Evolutionary conservation across 2,329 filamentous ascomycete genomes (phyloP).

Genomic region (Nemania sp.): DNA sequence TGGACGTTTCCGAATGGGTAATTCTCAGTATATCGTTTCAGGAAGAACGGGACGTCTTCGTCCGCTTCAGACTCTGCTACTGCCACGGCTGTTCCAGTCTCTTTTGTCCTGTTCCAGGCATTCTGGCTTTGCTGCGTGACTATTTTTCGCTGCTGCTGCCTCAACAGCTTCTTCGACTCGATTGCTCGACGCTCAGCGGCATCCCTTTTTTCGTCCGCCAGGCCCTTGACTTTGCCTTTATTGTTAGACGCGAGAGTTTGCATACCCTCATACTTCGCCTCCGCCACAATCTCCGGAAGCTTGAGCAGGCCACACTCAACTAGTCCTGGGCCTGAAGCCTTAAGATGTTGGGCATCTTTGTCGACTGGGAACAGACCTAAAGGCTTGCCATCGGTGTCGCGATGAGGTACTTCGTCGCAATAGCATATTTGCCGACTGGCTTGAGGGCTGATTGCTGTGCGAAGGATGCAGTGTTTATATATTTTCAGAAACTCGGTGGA

Average conservation of each 20-base stretch:
- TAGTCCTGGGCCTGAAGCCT: neutral
- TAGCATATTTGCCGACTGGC: slow-evolving; percentile 5
- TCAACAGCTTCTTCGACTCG: neutral
- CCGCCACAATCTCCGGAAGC: slow-evolving; percentile 8
- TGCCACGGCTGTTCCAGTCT: slow-evolving; percentile 6
- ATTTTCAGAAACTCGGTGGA: neutral
- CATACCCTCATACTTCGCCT: slow-evolving; percentile 16
- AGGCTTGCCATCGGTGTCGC: neutral
- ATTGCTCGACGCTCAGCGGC: neutral
- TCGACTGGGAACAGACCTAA: slow-evolving; percentile 9
- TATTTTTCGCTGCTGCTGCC: slow-evolving; percentile 5
- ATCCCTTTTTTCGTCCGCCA: slow-evolving; percentile 2
- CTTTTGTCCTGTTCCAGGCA: neutral
- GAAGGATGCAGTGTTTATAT: slow-evolving; percentile 12
- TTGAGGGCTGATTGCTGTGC: slow-evolving; percentile 5
- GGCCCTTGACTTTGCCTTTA: neutral
- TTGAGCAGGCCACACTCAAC: slow-evolving; percentile 12
- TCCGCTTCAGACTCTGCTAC: slow-evolving; percentile 8
- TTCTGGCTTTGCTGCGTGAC: slow-evolving; percentile 6
- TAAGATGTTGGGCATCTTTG: slow-evolving; percentile 1
- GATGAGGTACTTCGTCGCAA: slow-evolving; percentile 12
- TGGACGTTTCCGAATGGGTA: slow-evolving; percentile 15
- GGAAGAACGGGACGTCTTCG: slow-evolving; percentile 13
- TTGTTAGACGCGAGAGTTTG: slow-evolving; percentile 6
- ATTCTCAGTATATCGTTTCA: slow-evolving; percentile 12